Base-by-base conservation (phyloP, 192 early-diverging fungal species). In the Backusella mclennaniae region DNA sequence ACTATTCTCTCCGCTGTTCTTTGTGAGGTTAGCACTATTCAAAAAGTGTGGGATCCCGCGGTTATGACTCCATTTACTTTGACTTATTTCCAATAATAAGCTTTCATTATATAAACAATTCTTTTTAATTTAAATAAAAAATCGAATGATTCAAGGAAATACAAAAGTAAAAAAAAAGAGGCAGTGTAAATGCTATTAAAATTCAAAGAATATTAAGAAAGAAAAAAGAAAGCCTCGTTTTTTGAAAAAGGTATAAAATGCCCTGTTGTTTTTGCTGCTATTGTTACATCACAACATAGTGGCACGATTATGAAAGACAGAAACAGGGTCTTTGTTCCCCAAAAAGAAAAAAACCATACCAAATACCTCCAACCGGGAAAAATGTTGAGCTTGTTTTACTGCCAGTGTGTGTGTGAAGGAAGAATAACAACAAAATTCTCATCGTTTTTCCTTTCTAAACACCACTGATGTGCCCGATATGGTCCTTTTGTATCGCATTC, bases 1-100 rank as follows among this genome's bases (percentile, higher is more conserved):
- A 69, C 35, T 39, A 5, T 39, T 72, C 70, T 44, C 70, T 44
- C 70, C 39, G 29, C 29, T 72, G 26, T 29, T 6, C 6, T 33
- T 72, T 31, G 70, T 71, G 42, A 72, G 70, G 26, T 72, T 72
- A 72, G 70, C 19, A 39, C n/a, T 17, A 52, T 26, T 15, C 23
- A 36, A 69, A 72, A 44, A 46, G 70, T 72, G 42, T 46, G 38
- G 42, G 42, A 72, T 72, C 44, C 70, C 70, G 70, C 70, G 42
- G 42, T 52, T 29, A 52, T 72, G 42, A 33, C 44, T 31, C 39
- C 70, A 44, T 42, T 72, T 31, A 19, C 17, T 72, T 36, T 69
- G 39, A 4, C 31, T 49, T 72, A 5, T 29, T 31, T 72, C 41
- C 26, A 46, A 72, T 72, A 29, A 23, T 29, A 72, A 72, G 23